Percentiles rank a stretch among this genome's conserved stretches.
Conservation (phyloP, 2,329 filamentous ascomycete genomes). For the Pseudohalonectria lignicola region DNA sequence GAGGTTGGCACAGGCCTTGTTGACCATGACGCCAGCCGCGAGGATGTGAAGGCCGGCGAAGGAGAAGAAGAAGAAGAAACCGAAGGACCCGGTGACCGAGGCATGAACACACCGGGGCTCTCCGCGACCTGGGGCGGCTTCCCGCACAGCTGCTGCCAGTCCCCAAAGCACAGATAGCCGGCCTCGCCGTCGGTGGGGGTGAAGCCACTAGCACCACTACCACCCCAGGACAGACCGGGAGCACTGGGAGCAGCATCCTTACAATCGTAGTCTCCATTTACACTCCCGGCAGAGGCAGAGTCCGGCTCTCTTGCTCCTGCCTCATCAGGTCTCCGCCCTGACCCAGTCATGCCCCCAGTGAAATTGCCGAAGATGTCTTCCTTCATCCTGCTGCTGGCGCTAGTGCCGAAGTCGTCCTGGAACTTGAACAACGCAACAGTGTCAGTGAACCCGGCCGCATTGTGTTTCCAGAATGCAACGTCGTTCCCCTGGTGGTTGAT, state of each 20-base stretch:
- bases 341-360: too few species aligned
- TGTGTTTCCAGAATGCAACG: constrained; percentile 8
- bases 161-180: neutral
- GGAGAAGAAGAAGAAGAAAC: too few species aligned
- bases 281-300: too few species aligned
- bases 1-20: too few species aligned
- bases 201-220: neutral
- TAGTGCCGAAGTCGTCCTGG: neutral
- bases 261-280: too few species aligned
- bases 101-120: too few species aligned
- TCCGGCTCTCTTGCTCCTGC: too few species aligned
- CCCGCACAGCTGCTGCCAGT: constrained; percentile 1
- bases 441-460: constrained; percentile 11
- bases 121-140: neutral
- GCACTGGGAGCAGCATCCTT: too few species aligned
- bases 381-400: neutral
- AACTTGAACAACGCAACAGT: constrained; percentile 12
- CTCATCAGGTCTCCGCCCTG: neutral
- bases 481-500: constrained; percentile 7
- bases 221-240: neutral
- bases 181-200: neutral
- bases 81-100: too few species aligned
- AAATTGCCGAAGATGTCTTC: neutral
- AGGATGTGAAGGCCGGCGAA: too few species aligned
- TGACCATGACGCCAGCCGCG: too few species aligned